Base-by-base conservation (phyloP, 768 basidiomycete species). In the Chalciporus piperatus region DNA sequence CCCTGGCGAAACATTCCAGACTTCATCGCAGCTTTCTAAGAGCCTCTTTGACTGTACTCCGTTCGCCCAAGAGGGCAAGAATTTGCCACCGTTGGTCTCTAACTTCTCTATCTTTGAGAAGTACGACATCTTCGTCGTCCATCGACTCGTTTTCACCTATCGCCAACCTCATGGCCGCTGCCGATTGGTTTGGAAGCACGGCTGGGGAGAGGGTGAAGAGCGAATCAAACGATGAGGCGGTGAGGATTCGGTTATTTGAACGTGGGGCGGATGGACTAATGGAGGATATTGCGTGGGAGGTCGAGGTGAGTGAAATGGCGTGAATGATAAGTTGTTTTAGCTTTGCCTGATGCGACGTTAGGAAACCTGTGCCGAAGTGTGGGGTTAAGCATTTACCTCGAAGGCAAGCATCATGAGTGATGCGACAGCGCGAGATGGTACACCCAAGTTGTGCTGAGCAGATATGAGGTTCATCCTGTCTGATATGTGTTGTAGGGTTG, bases 261-360 rank as follows among this genome's bases (percentile, higher is more conserved):
- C 67, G 70, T n/a, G 70, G 67, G 4, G 56, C 57, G 14, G 86
- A 82, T 0, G 87, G 82, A 10, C 74, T 76, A 43, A 92, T 89
- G 42, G 89, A 91, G 7, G 84, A 79, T 58, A 90, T 84, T 25
- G 87, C 82, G 58, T 85, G 81, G 6, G 89, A 91, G 8, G 83
- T 78, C 1, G 87, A 82, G 2, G 88, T 90, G 10, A 91, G 72
- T 3, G 88, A 85, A 27, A 92, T 68, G 5, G 89, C 87, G 58
- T 87, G 87, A 1, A 85, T 88, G 56, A 92, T 85, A 23, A 92
- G 79, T 51, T 91, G 87, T 62, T 92, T 92, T 4, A 92, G 76
- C 64, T 89, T 89, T 16, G 87, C 87, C 88, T 90, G 54, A 14
- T 30, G 35, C 3, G 25, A 43, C 4, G 22, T 51, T 28, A 51